Evolutionary conservation across 139 green algal species (phyloP), one percentile per base, ranked within the genome.

Genomic region (Micromonas commoda): DNA sequence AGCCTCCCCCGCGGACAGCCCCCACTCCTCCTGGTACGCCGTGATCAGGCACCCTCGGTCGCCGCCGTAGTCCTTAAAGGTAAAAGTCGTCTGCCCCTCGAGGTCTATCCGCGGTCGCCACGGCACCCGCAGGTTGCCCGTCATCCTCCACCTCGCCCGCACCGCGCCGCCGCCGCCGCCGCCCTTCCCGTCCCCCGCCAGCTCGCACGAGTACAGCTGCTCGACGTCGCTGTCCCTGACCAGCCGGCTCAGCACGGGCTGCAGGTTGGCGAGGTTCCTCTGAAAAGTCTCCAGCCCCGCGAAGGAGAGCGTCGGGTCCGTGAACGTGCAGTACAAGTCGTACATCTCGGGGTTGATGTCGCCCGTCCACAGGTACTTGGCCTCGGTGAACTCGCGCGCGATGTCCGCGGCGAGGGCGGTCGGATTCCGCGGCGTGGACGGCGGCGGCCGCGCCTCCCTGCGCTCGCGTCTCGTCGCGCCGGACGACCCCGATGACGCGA

Each of bases 231-330:
- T 51, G 28, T 81, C 68, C 3, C 26, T n/a, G 16, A 82, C 60
- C 20, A 85, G 71, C 20, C 45, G 26, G 5, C 81, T 54, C 21
- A 85, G 23, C 24, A 60, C 64, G 29, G 69, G 73, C 38, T 74
- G 35, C 16, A 85, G 64, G 13, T 68, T 77, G 0, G 66, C 54
- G 23, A 85, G 32, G 73, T 85, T 85, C 9, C 34, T 67, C 54
- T 82, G 21, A 60, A 82, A 82, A 2, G 81, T 82, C n/a, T 68
- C 21, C 57, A 82, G 39, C 16, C 81, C 81, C 32, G 29, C 63
- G 64, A 85, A 85, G 6, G 71, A 80, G 16, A 85, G 53, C 37
- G 81, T 85, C 57, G 81, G 81, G 51, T 85, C 81, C 1, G 81
- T 85, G 76, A 85, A 85, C 1, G 39, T 60, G 75, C 81, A 85